Percentiles rank a stretch among this genome's conserved stretches.
Evolutionary conservation across 2,329 filamentous ascomycete species (phyloP).

Genomic region (Raffaelea deltoideospora): DNA sequence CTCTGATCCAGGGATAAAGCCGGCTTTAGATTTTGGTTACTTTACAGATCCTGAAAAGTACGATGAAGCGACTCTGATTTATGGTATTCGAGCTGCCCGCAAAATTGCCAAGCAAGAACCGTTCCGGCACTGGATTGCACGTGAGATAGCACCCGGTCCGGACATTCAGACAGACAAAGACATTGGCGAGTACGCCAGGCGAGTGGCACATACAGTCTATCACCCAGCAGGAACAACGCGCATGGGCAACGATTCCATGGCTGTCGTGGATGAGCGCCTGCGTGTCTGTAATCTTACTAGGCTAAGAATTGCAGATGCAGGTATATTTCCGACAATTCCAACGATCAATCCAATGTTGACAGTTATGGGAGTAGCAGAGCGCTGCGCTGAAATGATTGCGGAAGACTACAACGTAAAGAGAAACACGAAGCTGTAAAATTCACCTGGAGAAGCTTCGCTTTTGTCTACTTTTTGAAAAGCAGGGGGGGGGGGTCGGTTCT

Average conservation of each 20-base stretch:
- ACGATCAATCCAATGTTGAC: constrained; percentile 46
- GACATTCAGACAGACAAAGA: constrained; percentile 38
- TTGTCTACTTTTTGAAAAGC: too few species aligned
- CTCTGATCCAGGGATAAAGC: constrained; percentile 10
- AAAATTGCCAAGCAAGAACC: constrained; percentile 9
- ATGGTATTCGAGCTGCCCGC: constrained; percentile 9
- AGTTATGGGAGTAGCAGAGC: constrained; percentile 69
- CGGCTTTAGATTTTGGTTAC: constrained; percentile 12
- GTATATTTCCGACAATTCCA: constrained; percentile 11
- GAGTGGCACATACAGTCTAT: constrained; percentile 9
- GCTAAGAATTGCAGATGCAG: constrained; percentile 11
- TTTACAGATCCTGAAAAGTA: constrained; percentile 31
- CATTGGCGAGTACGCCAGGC: constrained; percentile 10
- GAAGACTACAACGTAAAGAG: constrained; percentile 40
- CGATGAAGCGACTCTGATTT: constrained; percentile 9
- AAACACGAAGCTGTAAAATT: constrained; percentile 5
- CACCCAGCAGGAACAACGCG: constrained; percentile 11
- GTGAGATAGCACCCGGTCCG: constrained; percentile 45
- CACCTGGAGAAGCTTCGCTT: too few species aligned
- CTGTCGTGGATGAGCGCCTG: constrained; percentile 10
- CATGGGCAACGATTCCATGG: constrained; percentile 10
- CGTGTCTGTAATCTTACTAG: constrained; percentile 19
- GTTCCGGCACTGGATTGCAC: constrained; percentile 9
- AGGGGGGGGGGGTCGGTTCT: too few species aligned
- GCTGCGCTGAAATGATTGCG: constrained; percentile 70